Evolutionary conservation across 805 yeast species (phyloP), one percentile per base, ranked within the genome.

Genomic region (Zygotorulaspora florentina): DNA sequence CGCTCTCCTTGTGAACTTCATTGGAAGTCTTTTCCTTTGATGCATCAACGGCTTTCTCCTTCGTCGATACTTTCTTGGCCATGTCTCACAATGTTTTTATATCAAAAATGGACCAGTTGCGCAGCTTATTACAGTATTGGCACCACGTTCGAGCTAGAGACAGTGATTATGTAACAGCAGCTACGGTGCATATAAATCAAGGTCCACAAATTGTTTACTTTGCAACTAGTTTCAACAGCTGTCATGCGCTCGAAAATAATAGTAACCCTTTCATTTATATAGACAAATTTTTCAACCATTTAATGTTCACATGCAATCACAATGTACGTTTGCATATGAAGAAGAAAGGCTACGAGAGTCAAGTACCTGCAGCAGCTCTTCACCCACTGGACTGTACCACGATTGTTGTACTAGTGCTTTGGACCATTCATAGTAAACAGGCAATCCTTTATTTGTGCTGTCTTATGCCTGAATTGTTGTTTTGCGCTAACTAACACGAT

Each of bases 1-100:
- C 38, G 25, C 36, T 40, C 26, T 31, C 48, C 38, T 36, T 40
- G 29, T 9, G 27, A 23, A 28, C 37, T 13, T 12, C 27, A 12
- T 18, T 31, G 8, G 41, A 38, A 25, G 23, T 16, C 25, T 36
- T 42, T 20, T 42, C 17, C 36, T 20, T 37, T 7, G 25, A 20
- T 20, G 25, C 40, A 9, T 18, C 20, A n/a, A 28, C 20, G 29
- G 30, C 15, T 25, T 37, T 17, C 36, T 33, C 16, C 16, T 16
- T 33, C 20, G 16, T 16, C 4, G n/a, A 13, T 13, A 17, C 16
- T 17, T 33, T 33, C 20, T 33, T 33, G 36, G 20, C 11, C 36
- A 33, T 33, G 13, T 33, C 12, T 33, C 16, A 29, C 33, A 29
- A 13, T 12, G n/a, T 29, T 3, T 29, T 12, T 13, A 12, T 29